These are phyloP conservation scores for Podila horticola DNA, from an alignment of 192 early-diverging fungal species.

Conservation along the genomic window DNA sequence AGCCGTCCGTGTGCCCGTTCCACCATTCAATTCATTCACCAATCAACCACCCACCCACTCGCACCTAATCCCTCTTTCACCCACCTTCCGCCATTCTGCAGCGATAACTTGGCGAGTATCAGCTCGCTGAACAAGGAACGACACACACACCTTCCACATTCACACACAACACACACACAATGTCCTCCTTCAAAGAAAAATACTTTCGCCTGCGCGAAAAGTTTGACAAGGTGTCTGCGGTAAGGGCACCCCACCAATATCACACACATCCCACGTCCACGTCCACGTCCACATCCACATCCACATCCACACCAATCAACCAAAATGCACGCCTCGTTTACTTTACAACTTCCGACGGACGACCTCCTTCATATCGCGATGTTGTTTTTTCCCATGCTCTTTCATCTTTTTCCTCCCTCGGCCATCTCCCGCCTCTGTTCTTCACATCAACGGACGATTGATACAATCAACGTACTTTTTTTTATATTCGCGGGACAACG, in stretches of 20 bases:
- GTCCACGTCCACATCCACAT: no score
- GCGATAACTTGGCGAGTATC: not conserved
- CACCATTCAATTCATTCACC: not conserved
- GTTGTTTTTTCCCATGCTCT: no score
- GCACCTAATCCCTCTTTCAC: not conserved
- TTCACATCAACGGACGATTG: no score
- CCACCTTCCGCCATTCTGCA: conserved; percentile 7
- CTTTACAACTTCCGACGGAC: no score
- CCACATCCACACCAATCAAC: no score
- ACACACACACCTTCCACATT: not conserved
- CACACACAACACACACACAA: not conserved
- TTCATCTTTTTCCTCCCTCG: no score
- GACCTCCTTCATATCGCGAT: no score
- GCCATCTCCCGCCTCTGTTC: no score
- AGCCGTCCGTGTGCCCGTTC: not conserved
- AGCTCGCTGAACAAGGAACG: not conserved
- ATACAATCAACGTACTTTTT: no score
- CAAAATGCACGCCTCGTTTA: no score
- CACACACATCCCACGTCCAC: no score
- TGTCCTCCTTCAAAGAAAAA: conserved; percentile 49
- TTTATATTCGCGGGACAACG: no score
- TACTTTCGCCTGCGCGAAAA: conserved; percentile 44
- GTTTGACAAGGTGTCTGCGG: conserved; percentile 47
- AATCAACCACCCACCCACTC: not conserved
- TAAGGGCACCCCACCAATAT: conserved; percentile 7